Evolutionary conservation across 2,329 filamentous ascomycete species (phyloP), one percentile per base, ranked within the genome.

Genomic region (Scedosporium dehoogii): DNA sequence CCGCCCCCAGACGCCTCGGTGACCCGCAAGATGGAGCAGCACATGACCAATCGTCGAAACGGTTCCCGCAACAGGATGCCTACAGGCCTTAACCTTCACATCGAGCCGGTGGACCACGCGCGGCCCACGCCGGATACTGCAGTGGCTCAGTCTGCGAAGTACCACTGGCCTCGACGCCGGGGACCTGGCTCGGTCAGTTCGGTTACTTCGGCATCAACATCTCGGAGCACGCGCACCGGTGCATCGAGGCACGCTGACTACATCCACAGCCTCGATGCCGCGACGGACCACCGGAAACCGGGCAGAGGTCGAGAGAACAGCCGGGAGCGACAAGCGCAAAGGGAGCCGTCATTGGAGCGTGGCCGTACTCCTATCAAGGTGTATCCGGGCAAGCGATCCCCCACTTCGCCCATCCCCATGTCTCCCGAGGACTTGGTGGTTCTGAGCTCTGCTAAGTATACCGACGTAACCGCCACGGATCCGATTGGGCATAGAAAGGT

Each of bases 381-480:
- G 66, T 91, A 75, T 88, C 65, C 88, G 86, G 70, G 85, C 89
- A 18, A 96, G 74, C 83, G 90, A 23, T 97, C 93, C 1, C 93
- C 93, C 0, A 96, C 91, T 1, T 97, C 93, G 0, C 93, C 93
- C 0, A 83, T 96, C 1, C 91, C 92, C 3, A 97, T 97, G 92
- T 96, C 92, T 3, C 92, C 92, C 0, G 91, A 96, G 68, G 92
- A 97, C 69, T 72, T 90, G 64, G 84, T 85, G 69, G 87, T 83
- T 67, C 73, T 88, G 59, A 83, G 81, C 65, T 83, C 78, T 0
- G 77, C 79, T 0, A 75, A 70, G 29, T 48, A 51, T 18, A 62
- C 42, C 33, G 23, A 58, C 10, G 21, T 5, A 55, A 27, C 21
- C 4, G 21, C 6, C 18, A 16, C 60, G 3, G 46, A 48, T n/a